Evolutionary conservation across 2,329 filamentous ascomycete species (phyloP), one percentile per base, ranked within the genome.

Genomic region (Aurifilum marmelostoma): DNA sequence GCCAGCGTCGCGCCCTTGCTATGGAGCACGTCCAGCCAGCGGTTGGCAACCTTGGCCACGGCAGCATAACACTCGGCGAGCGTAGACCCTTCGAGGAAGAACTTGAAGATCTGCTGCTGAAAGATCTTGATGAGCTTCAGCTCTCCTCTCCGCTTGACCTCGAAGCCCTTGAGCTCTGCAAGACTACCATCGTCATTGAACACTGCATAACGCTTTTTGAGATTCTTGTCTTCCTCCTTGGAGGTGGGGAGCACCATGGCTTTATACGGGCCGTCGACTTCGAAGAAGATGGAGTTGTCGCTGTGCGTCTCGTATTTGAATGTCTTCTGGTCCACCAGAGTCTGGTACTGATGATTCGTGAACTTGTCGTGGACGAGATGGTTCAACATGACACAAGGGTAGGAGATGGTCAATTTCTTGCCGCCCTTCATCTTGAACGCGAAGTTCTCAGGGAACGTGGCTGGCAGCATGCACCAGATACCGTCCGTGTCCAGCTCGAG

Each of bases 101-200:
- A 98, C 78, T 97, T 97, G 90, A 99, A 99, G 73, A 99, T 97
- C 76, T 99, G 96, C 70, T 96, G 93, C 79, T 99, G 96, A 79
- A 99, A 99, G 77, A 98, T 99, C 81, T 99, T 99, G 87, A 99
- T 99, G 74, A 99, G 90, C 82, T 99, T 99, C 74, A 99, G 83
- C 82, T 99, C 96, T 84, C 96, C 96, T 87, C 96, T 88, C 78
- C 96, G 91, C 84, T 99, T 99, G 73, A 99, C 90, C 76, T 99
- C 96, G 76, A 99, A 99, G 7, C 96, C 96, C 77, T 99, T 99
- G 76, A 99, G 80, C 78, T 99, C 96, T 18, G 96, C 96, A 65
- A 99, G 84, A 79, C 91, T 97, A 52, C 97, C 96, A 75, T 99
- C 96, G 71, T 98, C 92, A 76, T 99, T 99, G 87, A 99, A 99